phyloP scores from a whole-genome alignment of 1,139 yeast genomes.

The Geotrichum cucujoidarum region DNA sequence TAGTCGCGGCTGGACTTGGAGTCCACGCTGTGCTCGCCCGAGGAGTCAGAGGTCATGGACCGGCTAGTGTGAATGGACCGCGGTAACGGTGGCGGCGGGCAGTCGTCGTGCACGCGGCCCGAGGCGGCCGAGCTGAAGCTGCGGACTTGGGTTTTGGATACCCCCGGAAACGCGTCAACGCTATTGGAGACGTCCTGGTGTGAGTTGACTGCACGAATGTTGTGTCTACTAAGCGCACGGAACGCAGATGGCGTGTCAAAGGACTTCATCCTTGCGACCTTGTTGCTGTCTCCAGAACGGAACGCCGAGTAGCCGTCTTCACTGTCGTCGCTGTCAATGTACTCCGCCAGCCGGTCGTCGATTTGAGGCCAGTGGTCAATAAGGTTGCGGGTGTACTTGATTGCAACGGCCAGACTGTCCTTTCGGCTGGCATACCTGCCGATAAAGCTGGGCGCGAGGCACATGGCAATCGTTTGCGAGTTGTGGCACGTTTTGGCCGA shows the following conservation, averaged over 20 bases:
- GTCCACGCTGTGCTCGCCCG: not conserved
- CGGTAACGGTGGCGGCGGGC: too few relatives aligned
- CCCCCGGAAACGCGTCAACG: slow-evolving; percentile 2
- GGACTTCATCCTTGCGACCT: not conserved
- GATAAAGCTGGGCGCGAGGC: slow-evolving; percentile 34
- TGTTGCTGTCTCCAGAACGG: not conserved
- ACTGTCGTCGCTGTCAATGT: slow-evolving; percentile 14
- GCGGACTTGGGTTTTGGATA: not conserved
- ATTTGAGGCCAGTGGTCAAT: slow-evolving; percentile 32
- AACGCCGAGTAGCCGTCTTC: not conserved
- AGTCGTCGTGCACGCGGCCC: too few relatives aligned
- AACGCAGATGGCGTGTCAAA: not conserved
- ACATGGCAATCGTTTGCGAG: slow-evolving; percentile 15
- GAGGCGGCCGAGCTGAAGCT: slow-evolving; percentile 5
- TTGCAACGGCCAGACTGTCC: slow-evolving; percentile 29
- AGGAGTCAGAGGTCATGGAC: slow-evolving; percentile 5
- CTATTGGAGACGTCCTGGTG: slow-evolving; percentile 8
- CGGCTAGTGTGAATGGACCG: not conserved
- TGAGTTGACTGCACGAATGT: slow-evolving; percentile 4
- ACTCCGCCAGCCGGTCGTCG: slow-evolving; percentile 2
- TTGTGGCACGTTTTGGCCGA: slow-evolving; percentile 21
- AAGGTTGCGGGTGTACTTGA: slow-evolving; percentile 29
- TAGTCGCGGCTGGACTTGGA: not conserved
- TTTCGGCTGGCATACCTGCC: slow-evolving; percentile 29
- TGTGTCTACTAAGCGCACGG: not conserved